phyloP scores from a whole-genome alignment of 768 basidiomycete species.

The Hericium rajendrae region DNA sequence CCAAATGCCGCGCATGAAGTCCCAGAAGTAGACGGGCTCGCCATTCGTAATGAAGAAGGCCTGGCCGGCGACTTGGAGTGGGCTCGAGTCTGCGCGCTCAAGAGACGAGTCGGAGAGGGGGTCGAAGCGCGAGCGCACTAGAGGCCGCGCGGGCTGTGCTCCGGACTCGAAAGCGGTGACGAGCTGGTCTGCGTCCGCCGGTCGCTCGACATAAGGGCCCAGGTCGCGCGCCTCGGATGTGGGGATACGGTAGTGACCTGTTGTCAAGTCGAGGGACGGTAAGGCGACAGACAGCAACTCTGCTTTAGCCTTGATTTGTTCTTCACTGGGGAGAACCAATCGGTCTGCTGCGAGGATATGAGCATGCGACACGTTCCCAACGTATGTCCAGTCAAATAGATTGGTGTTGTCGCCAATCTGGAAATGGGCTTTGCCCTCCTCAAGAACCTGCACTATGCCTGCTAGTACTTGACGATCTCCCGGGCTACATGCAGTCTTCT shows the following conservation, averaged over 20 bases:
- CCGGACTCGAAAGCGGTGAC: conserved; percentile 46
- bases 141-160: conserved; percentile 35
- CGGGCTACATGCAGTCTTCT: conserved; percentile 40
- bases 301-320: conserved; percentile 22
- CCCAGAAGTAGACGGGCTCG: conserved; percentile 96
- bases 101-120: conserved; percentile 55
- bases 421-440: conserved; percentile 77
- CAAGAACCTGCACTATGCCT: conserved; percentile 72
- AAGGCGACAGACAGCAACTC: conserved; percentile 41
- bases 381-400: conserved; percentile 92
- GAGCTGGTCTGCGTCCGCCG: conserved; percentile 47
- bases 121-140: conserved; percentile 76
- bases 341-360: conserved; percentile 91
- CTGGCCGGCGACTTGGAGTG: conserved; percentile 82
- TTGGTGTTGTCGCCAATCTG: conserved; percentile 93
- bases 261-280: conserved; percentile 53
- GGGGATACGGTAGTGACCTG: conserved; percentile 56
- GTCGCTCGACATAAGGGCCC: conserved; percentile 66
- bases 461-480: conserved; percentile 83
- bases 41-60: conserved; percentile 96
- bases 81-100: conserved; percentile 39
- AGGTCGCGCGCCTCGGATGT: conserved; percentile 75
- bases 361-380: conserved; percentile 87
- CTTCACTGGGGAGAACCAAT: conserved; percentile 45
- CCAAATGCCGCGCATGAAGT: conserved; percentile 81